Evolutionary conservation across 176 grass and related monocot species (phyloP), one percentile per base, ranked within the genome.

Genomic region (Triticum urartu): DNA sequence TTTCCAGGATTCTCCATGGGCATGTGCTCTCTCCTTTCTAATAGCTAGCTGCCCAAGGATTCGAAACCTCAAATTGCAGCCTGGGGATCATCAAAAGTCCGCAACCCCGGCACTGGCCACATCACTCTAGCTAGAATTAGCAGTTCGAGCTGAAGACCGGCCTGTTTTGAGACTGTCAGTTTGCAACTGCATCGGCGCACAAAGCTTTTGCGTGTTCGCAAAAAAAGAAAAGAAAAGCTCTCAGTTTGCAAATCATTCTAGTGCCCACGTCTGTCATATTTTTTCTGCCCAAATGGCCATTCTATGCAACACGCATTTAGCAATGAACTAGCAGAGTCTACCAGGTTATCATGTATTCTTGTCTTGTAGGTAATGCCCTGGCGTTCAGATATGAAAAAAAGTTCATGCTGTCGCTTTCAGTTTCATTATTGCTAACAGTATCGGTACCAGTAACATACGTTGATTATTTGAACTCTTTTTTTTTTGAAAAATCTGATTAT

Each of bases 1-100:
- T n/a, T n/a, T n/a, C n/a, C n/a, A n/a, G n/a, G 80, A 38, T 24
- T 78, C 77, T 72, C 69, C 62, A 70, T 81, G 45, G 67, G 13
- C 67, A 79, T 60, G 84, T 90, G 80, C 42, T 26, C 4, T 18
- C 11, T 26, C 35, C 22, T 74, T 56, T 7, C 40, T 48, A 34
- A 34, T 34, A 34, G 33, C 33, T 48, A 21, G 59, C 9, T 45
- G 25, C 33, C 22, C 8, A 45, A 20, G 65, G 47, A 9, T 88
- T 77, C 3, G 11, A 32, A 11, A 3, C 78, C 40, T 81, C 61
- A 59, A 60, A 62, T 10, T 67, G 34, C 20, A 48, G 17, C 5
- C 39, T 24, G 34, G 58, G 14, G 36, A 30, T 17, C 36, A 43
- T 20, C 21, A n/a, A 17, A 47, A 30, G 61, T 45, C 30, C 6